Evolutionary conservation across 2,329 filamentous ascomycete species (phyloP), one percentile per base, ranked within the genome.

Genomic region (Nothophaeocryptopus gaeumannii): DNA sequence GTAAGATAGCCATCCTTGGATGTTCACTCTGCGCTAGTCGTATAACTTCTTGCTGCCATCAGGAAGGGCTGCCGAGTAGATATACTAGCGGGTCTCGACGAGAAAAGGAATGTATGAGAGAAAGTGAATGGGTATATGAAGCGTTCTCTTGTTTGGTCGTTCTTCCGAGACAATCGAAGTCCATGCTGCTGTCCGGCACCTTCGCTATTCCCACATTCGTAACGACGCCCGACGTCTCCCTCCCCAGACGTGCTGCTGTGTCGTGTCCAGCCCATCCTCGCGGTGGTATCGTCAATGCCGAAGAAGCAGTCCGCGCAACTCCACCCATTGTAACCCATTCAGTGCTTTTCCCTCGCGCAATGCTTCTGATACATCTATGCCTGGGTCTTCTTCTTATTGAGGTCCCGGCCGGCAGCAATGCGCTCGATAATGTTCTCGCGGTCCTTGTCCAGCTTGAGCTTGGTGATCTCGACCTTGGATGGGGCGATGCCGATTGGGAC

Each of bases 361-460:
- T 48, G 45, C 45, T 20, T 41, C 32, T 48, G 45, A 41, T 29
- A 30, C 29, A 44, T 54, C 29, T 58, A 58, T 47, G 55, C 51
- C 51, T 51, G 46, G 43, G 43, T 50, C 55, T 90, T 90, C 78
- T 78, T 71, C 66, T 70, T 67, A 62, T 64, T 66, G 47, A 83
- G 80, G 78, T 92, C 88, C 61, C 88, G 85, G 70, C 88, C 89
- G 64, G 78, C 75, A 78, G 85, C 85, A 79, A 88, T 89, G 77
- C 89, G 84, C 78, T 89, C 88, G 67, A 95, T 81, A 71, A 93
- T 93, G 74, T 78, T 79, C 82, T 93, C 88, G 66, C 89, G 86
- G 78, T 95, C 88, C 85, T 93, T 92, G 83, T 93, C 88, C 70
- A 96, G 82, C 88, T 97, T 96, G 76, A 97, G 84, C 85, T 96